Percentiles rank a stretch among this genome's conserved stretches.
phyloP scores from a whole-genome alignment of 2,329 filamentous ascomycete species.

The Stachybotrys echinatus region DNA sequence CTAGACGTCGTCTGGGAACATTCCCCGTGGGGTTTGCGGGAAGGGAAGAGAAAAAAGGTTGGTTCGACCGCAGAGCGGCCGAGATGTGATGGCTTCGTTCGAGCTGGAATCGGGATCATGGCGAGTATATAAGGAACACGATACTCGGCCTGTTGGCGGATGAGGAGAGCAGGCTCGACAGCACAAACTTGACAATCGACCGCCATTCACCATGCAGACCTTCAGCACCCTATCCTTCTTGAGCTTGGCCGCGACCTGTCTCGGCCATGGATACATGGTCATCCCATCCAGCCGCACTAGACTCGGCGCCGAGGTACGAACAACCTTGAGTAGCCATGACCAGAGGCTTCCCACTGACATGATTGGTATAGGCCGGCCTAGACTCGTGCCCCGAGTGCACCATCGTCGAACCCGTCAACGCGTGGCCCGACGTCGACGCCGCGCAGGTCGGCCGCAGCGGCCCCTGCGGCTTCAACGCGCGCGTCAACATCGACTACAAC shows the following conservation, averaged over 20 bases:
- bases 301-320: not conserved
- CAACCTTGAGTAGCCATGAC: not conserved
- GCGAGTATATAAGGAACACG: not conserved
- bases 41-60: not conserved
- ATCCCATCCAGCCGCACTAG: not conserved
- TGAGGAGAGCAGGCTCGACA: not conserved
- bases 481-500: slow-evolving; percentile 49
- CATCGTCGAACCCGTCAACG: slow-evolving; percentile 45
- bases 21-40: not conserved
- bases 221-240: not conserved
- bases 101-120: not conserved
- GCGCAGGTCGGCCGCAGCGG: slow-evolving; percentile 42
- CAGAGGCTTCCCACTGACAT: slow-evolving; percentile 3
- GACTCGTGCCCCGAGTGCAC: slow-evolving; percentile 50
- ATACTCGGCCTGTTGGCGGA: not conserved
- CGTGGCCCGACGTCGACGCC: slow-evolving; percentile 42
- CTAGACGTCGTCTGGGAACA: not conserved
- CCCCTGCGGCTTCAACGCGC: slow-evolving; percentile 48
- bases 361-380: slow-evolving; percentile 29
- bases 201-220: not conserved
- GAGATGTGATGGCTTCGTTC: not conserved
- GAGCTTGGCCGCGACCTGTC: not conserved
- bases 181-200: not conserved
- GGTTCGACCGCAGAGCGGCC: not conserved
- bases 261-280: slow-evolving; percentile 1